Evolutionary conservation across 1,284 basidiomycete genomes (phyloP), one percentile per base, ranked within the genome.

Genomic region (Papiliotrema terrestris): DNA sequence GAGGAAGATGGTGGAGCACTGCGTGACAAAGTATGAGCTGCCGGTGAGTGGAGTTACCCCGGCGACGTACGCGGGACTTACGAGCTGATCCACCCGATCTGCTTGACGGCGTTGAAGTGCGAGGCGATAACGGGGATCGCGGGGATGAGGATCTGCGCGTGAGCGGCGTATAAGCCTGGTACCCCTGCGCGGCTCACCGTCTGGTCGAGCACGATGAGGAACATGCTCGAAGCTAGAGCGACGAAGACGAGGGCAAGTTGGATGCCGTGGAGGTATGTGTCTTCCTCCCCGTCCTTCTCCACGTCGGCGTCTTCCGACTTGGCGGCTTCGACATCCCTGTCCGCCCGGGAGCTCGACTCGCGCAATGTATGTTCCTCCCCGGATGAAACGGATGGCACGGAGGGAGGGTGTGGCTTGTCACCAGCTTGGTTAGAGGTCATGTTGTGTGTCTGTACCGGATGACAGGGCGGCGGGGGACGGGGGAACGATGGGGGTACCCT

Each of bases 81-180:
- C 55, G 55, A 49, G 48, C 55, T 57, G 55, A 57, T 53, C 55
- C 55, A 57, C 22, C 55, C 55, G 36, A 57, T 38, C 3, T 36
- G 38, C 17, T 43, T 25, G 26, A 57, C 45, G 22, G 51, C 51
- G 54, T 84, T 78, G 75, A 90, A 89, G 1, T 80, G 78, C n/a
- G 81, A 65, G 2, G 86, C 83, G 44, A 89, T 83, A 0, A 83
- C 85, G 0, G 86, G 85, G 11, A 89, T 74, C 2, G 86, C 83
- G 0, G 86, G 87, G 0, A 85, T 84, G 4, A 88, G 82, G 52
- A 87, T 84, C 54, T 53, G 29, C 29, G 29, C 29, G 6, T 17
- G 9, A n/a, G 35, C 20, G 45, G 59, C 49, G 55, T 82, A 79
- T 0, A 8, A 6, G 8, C 20, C 19, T 22, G 20, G 81, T 78